Base-by-base conservation (phyloP, 2,329 filamentous ascomycete species). In the Fusarium sp. region DNA sequence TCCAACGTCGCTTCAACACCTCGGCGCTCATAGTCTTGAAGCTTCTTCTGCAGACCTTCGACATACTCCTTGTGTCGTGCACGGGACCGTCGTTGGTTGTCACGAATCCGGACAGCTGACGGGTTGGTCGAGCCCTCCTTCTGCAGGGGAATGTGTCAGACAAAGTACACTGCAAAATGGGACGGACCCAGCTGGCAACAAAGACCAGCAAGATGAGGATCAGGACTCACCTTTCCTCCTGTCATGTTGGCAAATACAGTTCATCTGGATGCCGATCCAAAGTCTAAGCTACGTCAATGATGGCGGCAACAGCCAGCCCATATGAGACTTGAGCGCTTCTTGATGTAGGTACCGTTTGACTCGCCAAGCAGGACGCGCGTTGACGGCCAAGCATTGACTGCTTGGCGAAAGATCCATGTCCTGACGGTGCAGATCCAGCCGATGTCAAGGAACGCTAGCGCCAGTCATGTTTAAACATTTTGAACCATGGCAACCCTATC, bases 31-130 rank as follows among this genome's bases (percentile, higher is more conserved):
- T 85, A 86, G 33, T 85, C 84, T 26, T 81, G 81, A 38, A 89
- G 69, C 47, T 83, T 82, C 28, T 75, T 79, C 75, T 87, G 85
- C 66, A 90, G 80, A 20, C 82, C 81, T 56, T 85, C 82, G 62
- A 89, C 79, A 65, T 86, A 85, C 68, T 87, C 86, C 66, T 85
- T 85, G 36, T 83, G 85, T 41, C 87, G 86, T 33, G 85, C 86
- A 39, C 88, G 83, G 22, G 85, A 87, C 39, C 85, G 85, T 51
- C 87, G 85, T 79, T 89, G 87, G 77, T 87, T 89, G 70, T 88
- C 84, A 71, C 86, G 83, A 72, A 85, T 84, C 62, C 83, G 83
- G 60, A 82, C 66, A 59, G 80, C 80, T 51, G 81, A 79, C 55
- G 80, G 78, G 61, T 79, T 80, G 36, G 75, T 64, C 16, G 79